Conservation (phyloP, 148 eudicot species). For the Persicaria maculosa region DNA sequence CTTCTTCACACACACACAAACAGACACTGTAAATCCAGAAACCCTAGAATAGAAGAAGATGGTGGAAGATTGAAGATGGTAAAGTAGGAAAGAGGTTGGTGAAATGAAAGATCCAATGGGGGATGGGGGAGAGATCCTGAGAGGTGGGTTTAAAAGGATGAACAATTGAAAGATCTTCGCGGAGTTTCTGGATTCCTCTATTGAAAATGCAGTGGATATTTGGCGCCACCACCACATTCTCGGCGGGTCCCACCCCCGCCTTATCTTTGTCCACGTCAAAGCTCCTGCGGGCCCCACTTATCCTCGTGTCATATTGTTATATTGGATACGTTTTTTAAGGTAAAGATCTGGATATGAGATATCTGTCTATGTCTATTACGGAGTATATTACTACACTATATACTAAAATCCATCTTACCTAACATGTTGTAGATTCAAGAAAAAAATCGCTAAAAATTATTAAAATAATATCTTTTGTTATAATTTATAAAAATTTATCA, state of each 20-base stretch:
- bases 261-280: not conserved
- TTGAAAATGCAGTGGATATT: not conserved
- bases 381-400: too few species aligned
- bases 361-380: too few species aligned
- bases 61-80: not conserved
- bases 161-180: not conserved
- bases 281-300: too few species aligned
- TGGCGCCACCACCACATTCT: not conserved
- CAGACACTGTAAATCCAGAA: not conserved
- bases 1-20: not conserved
- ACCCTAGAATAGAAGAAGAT: not conserved
- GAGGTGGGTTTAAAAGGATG: not conserved
- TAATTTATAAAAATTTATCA: too few species aligned
- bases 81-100: not conserved
- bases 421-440: too few species aligned
- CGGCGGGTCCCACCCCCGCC: not conserved
- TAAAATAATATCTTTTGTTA: too few species aligned
- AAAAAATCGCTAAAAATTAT: too few species aligned
- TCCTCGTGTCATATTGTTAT: too few species aligned
- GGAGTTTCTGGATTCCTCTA: not conserved
- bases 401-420: too few species aligned
- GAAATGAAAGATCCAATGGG: not conserved
- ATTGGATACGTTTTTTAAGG: too few species aligned
- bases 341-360: too few species aligned
- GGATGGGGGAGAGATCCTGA: too few species aligned